phyloP scores from a whole-genome alignment of 108 stramenopile species.

The Schizochytrium sp. region DNA sequence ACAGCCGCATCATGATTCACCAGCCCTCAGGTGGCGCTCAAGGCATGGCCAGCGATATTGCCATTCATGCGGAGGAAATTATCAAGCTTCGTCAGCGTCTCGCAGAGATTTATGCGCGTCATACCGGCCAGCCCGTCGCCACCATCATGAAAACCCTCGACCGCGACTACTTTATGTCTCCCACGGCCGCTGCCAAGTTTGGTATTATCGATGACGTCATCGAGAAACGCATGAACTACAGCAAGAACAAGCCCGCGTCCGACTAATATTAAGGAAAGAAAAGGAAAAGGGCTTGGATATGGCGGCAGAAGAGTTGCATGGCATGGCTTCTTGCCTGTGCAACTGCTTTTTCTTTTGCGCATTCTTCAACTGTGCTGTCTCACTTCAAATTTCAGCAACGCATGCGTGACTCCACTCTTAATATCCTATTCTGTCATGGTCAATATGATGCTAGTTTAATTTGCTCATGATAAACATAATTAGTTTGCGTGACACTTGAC shows the following conservation, averaged over 20 bases:
- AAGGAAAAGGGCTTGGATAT: neutral
- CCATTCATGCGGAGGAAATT: conserved; percentile 77
- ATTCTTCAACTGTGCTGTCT: too few relatives aligned
- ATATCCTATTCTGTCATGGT: too few relatives aligned
- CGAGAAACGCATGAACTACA: conserved; percentile 46
- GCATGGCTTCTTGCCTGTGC: too few relatives aligned
- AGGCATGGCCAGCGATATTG: conserved; percentile 89
- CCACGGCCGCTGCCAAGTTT: conserved; percentile 69
- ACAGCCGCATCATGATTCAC: conserved; percentile 76
- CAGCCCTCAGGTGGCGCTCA: conserved; percentile 87
- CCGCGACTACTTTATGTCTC: conserved; percentile 83
- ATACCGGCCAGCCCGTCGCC: conserved; percentile 65
- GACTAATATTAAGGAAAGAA: neutral
- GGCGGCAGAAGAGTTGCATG: too few relatives aligned
- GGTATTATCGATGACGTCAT: conserved; percentile 83
- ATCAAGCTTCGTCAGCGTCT: conserved; percentile 44
- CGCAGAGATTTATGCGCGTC: conserved; percentile 71
- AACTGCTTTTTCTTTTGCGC: too few relatives aligned
- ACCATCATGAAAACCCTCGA: conserved; percentile 86
- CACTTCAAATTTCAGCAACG: too few relatives aligned
- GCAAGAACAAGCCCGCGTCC: neutral
- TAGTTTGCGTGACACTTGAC: too few relatives aligned
- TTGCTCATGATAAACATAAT: too few relatives aligned
- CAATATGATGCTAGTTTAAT: too few relatives aligned
- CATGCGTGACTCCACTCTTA: too few relatives aligned